These are phyloP conservation scores for Penicillium glabrum DNA, from an alignment of 2,329 filamentous ascomycete species.

Conservation along the genomic window DNA sequence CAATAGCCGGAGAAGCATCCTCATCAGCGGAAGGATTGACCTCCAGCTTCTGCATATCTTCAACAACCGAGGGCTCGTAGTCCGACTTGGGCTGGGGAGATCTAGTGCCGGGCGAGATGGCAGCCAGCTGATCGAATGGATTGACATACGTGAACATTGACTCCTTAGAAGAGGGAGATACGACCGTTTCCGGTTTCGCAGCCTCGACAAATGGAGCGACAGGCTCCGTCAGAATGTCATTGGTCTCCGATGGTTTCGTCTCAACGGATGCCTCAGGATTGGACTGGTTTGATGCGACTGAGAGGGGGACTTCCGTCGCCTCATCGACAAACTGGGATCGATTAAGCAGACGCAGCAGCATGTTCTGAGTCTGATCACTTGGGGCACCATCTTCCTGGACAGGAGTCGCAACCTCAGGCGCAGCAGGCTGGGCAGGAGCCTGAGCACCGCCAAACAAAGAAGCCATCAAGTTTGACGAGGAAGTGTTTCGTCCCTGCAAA, in stretches of 20 bases:
- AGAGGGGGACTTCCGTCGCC: constrained; percentile 38
- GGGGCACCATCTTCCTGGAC: constrained; percentile 22
- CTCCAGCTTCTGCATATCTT: constrained; percentile 23
- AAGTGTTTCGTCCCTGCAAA: constrained; percentile 44
- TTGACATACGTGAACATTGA: constrained; percentile 61
- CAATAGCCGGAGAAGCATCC: constrained; percentile 13
- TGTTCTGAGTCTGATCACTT: constrained; percentile 71
- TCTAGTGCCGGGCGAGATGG: constrained; percentile 62
- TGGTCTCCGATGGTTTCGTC: background rate
- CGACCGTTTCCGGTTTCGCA: constrained; percentile 39
- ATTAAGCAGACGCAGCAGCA: constrained; percentile 82
- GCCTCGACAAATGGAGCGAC: constrained; percentile 11
- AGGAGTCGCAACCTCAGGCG: constrained; percentile 11
- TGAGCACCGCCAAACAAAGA: constrained; percentile 53
- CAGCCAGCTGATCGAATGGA: constrained; percentile 68
- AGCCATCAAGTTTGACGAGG: constrained; percentile 59
- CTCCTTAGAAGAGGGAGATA: constrained; percentile 22
- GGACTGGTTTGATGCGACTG: constrained; percentile 36
- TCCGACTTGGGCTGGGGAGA: constrained; percentile 50
- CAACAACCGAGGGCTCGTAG: constrained; percentile 42
- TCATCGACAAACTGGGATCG: constrained; percentile 56
- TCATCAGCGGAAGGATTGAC: constrained; percentile 22
- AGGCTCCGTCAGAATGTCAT: background rate
- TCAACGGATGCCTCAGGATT: constrained; percentile 15
- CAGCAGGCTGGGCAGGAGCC: constrained; percentile 28